Percentiles rank a stretch among this genome's conserved stretches.
Evolutionary conservation across 345 rosid species (phyloP).

Genomic region (Eucalyptus fibrosa): DNA sequence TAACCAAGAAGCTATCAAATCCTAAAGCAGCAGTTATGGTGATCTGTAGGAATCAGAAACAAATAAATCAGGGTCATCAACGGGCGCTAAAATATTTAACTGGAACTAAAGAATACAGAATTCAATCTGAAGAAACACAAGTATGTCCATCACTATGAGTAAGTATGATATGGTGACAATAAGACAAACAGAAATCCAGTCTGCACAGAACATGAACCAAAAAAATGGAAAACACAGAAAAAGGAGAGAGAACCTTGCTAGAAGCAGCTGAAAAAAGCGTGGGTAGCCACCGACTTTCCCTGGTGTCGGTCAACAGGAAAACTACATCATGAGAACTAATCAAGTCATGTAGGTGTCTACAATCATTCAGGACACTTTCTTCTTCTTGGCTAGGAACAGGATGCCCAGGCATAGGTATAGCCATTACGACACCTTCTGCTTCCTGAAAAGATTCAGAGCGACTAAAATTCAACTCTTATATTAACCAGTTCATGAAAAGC

Average conservation of each 20-base stretch:
- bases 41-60: conserved; percentile 32
- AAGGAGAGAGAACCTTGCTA: conserved; percentile 50
- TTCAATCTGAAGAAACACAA: background rate
- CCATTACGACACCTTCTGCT: conserved; percentile 72
- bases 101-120: background rate
- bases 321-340: conserved; percentile 78
- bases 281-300: conserved; percentile 99
- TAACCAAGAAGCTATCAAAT: conserved; percentile 92
- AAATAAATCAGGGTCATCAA: background rate
- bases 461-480: background rate
- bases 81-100: background rate
- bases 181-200: background rate
- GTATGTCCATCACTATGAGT: background rate
- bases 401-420: conserved; percentile 98
- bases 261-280: conserved; percentile 66
- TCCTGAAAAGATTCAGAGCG: conserved; percentile 18
- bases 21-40: conserved; percentile 90
- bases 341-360: conserved; percentile 49
- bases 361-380: conserved; percentile 58
- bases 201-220: background rate
- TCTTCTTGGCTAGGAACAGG: conserved; percentile 74
- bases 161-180: background rate
- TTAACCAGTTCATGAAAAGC: background rate
- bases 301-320: conserved; percentile 93
- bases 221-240: background rate